phyloP scores from a whole-genome alignment of 83 land plant genomes.

The Picea abies region DNA sequence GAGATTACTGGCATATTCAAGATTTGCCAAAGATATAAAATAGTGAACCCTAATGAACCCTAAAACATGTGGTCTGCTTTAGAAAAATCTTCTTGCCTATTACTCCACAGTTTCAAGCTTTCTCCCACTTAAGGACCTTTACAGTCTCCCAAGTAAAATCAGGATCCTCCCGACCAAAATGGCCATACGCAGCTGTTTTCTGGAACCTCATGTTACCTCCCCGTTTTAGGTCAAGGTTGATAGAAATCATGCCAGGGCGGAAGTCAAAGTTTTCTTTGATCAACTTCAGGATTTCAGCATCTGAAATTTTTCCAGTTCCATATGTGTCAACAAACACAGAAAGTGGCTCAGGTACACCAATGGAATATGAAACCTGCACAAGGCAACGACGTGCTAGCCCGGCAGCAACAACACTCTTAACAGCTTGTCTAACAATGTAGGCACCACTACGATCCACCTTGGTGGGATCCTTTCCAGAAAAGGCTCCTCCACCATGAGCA shows the following conservation, averaged over 20 bases:
- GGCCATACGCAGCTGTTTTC: constrained; percentile 73
- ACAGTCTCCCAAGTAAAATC: constrained; percentile 69
- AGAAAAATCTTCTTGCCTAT: not conserved
- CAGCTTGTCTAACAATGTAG: constrained; percentile 67
- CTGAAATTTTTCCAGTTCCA: constrained; percentile 59
- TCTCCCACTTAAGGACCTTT: constrained; percentile 49
- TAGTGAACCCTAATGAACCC: no score
- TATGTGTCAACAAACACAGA: constrained; percentile 73
- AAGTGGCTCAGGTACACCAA: constrained; percentile 64
- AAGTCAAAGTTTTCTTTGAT: constrained; percentile 63
- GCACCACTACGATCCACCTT: constrained; percentile 79
- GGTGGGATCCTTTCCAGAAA: constrained; percentile 74
- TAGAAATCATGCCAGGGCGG: constrained; percentile 66
- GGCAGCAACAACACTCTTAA: constrained; percentile 63
- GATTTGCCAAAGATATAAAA: no score
- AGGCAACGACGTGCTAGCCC: constrained; percentile 61
- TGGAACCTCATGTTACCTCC: constrained; percentile 55
- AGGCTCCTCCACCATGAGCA: constrained; percentile 73
- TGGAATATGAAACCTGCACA: constrained; percentile 73
- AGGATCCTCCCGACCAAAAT: constrained; percentile 71
- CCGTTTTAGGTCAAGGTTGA: constrained; percentile 51
- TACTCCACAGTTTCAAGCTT: constrained; percentile 1
- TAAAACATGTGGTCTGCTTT: no score
- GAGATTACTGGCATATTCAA: no score
- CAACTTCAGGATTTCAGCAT: constrained; percentile 47